These are phyloP conservation scores for Aspergillus arachidicola DNA, from an alignment of 2,329 filamentous ascomycete species.

Conservation along the genomic window DNA sequence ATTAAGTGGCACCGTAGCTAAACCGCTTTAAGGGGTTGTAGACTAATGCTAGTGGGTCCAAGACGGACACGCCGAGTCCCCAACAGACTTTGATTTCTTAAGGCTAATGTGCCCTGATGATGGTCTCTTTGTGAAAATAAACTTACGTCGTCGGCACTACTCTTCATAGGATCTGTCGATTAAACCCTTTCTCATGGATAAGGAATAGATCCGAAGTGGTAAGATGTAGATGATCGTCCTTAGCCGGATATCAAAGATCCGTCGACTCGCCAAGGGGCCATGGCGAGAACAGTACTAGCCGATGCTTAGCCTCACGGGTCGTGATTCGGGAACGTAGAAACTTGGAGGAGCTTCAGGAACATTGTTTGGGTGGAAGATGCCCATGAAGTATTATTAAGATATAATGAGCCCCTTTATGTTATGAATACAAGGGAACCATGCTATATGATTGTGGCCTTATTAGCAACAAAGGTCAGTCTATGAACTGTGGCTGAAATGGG, in stretches of 20 bases:
- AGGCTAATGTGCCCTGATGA: neutral
- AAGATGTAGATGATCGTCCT: neutral
- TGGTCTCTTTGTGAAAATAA: neutral
- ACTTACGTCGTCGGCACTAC: neutral
- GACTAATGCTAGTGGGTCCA: neutral
- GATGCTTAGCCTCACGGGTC: neutral
- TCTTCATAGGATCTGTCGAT: neutral
- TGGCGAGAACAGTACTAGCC: neutral
- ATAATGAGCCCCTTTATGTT: neutral
- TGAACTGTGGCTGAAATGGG: neutral
- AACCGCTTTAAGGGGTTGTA: neutral
- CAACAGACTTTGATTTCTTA: neutral
- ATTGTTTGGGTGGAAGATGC: neutral
- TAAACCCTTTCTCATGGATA: neutral
- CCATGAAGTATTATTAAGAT: neutral
- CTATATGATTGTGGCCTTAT: neutral
- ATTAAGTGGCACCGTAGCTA: neutral
- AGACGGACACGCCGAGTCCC: slow-evolving; percentile 1
- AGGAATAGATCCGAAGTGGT: neutral
- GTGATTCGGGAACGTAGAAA: neutral
- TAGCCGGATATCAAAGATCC: neutral
- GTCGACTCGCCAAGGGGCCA: neutral
- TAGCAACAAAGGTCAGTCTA: neutral
- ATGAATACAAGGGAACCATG: neutral
- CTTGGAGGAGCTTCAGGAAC: neutral